Evolutionary conservation across 352 stramenopile genomes (phyloP).

Genomic region (Saprolegnia diclina): DNA sequence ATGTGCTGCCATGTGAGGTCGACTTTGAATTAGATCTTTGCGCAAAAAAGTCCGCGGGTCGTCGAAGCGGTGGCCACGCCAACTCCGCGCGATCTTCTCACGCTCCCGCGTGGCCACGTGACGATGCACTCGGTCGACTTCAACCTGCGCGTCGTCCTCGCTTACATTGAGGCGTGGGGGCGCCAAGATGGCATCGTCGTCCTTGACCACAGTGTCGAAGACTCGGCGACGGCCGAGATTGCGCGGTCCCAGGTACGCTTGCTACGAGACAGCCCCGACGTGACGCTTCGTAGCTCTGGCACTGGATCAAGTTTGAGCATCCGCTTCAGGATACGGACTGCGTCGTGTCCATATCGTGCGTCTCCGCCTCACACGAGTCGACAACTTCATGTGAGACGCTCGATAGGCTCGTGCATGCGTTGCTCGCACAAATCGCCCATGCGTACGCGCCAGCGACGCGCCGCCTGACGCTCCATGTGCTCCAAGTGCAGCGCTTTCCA

Average conservation of each 20-base stretch:
- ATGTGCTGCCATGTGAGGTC: too few relatives aligned
- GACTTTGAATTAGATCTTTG: background rate
- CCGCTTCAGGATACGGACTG: background rate
- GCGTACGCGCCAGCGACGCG: background rate
- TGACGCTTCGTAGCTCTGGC: conserved; percentile 14
- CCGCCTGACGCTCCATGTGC: background rate
- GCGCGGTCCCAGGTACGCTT: conserved; percentile 18
- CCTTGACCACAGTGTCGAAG: conserved; percentile 18
- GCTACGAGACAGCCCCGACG: background rate
- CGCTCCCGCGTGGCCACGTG: background rate
- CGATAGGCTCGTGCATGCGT: background rate
- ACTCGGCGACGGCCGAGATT: conserved; percentile 22
- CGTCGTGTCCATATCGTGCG: conserved; percentile 5
- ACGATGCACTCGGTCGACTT: conserved; percentile 17
- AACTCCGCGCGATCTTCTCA: background rate
- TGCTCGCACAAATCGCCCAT: background rate
- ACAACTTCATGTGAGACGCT: too few relatives aligned
- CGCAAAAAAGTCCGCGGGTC: too few relatives aligned
- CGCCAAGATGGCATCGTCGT: background rate
- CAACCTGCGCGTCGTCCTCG: conserved; percentile 17
- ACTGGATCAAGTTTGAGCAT: conserved; percentile 19
- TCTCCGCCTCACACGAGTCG: background rate
- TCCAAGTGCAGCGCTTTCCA: conserved; percentile 3
- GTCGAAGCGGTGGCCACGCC: background rate
- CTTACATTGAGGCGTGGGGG: conserved; percentile 13